Conservation (phyloP, 768 basidiomycete species). For the Kwoniella mangroviensis region DNA sequence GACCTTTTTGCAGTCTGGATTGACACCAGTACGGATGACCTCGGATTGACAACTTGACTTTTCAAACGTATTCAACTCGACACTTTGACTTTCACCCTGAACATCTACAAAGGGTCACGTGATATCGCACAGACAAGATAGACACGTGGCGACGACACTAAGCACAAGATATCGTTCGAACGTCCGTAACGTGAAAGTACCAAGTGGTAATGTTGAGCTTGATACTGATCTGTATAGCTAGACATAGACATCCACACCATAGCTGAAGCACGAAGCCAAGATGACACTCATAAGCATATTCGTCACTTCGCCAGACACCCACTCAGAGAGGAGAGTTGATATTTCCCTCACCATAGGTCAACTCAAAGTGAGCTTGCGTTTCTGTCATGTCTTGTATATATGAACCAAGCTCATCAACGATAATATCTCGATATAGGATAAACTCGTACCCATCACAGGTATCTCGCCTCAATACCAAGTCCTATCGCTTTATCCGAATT, state of each 20-base stretch:
- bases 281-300: constrained; percentile 66
- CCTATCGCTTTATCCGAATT: constrained; percentile 68
- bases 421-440: constrained; percentile 62
- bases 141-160: background rate
- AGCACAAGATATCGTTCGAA: background rate
- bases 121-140: background rate
- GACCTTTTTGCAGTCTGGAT: constrained; percentile 1
- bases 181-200: too few species aligned
- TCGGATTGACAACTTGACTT: background rate
- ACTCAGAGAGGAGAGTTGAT: constrained; percentile 84
- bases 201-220: too few species aligned
- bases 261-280: background rate
- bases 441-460: constrained; percentile 89
- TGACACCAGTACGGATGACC: background rate
- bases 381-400: background rate
- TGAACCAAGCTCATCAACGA: constrained; percentile 32
- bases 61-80: background rate
- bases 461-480: constrained; percentile 75
- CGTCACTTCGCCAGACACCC: constrained; percentile 84
- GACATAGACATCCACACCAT: background rate
- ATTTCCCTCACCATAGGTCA: constrained; percentile 72
- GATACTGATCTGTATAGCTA: background rate
- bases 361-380: constrained; percentile 71
- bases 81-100: background rate
- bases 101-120: background rate